phyloP scores from a whole-genome alignment of 768 basidiomycete genomes.

The Pleurotus tuoliensis region DNA sequence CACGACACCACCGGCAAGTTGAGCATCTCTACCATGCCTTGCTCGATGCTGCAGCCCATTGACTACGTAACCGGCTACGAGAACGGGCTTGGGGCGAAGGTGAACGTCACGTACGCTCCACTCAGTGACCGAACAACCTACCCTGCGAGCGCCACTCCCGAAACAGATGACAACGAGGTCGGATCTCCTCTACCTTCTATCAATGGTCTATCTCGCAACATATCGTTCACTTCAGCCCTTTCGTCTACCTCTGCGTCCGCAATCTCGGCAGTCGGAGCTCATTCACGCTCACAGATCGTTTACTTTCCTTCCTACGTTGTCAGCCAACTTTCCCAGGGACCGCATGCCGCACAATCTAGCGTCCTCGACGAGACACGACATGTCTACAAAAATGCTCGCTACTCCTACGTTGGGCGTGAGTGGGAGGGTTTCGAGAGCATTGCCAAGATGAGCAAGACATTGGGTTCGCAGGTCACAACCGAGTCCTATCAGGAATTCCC shows the following conservation, averaged over 20 bases:
- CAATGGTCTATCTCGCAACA: background rate
- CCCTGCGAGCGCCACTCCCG: background rate
- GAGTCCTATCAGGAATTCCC: conserved; percentile 3
- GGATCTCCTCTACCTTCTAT: background rate
- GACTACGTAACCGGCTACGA: background rate
- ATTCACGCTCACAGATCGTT: conserved; percentile 1
- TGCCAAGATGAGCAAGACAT: background rate
- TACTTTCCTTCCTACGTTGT: conserved; percentile 6
- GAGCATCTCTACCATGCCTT: background rate
- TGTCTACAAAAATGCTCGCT: conserved; percentile 1
- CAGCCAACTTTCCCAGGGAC: background rate
- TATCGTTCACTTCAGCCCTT: background rate
- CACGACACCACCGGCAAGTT: background rate
- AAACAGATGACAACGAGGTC: background rate
- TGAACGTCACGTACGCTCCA: background rate
- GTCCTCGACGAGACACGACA: background rate
- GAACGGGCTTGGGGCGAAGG: conserved; percentile 1
- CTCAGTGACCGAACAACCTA: conserved; percentile 4
- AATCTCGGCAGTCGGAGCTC: background rate
- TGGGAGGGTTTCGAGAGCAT: conserved; percentile 5
- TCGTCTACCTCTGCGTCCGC: background rate
- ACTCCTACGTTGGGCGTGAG: background rate
- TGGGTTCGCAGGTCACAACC: background rate
- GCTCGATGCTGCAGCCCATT: conserved; percentile 1
- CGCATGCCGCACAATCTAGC: background rate